Evolutionary conservation across 306 rosid genomes (phyloP), one percentile per base, ranked within the genome.

Genomic region (Vigna unguiculata): DNA sequence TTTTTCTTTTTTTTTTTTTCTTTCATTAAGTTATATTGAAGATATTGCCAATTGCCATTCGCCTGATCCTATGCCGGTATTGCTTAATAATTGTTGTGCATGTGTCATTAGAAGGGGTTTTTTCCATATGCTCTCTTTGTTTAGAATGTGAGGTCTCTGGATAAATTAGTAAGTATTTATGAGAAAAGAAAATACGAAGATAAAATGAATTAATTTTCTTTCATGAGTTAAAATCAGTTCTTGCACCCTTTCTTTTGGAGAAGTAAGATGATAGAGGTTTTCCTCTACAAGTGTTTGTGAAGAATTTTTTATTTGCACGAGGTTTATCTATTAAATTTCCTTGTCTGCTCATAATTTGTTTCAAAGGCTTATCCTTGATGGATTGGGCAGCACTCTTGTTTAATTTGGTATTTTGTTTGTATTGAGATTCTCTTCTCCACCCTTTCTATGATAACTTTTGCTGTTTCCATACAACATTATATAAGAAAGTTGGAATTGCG

Each of bases 361-460:
- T 49, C 69, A 20, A 7, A 45, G 48, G 73, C 20, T 43, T 72
- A 60, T 63, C 62, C 43, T 74, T 54, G 66, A 58, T 72, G 28
- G 41, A 48, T 58, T 36, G 7, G 21, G 49, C 21, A 54, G 16
- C 51, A 14, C 30, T 34, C 40, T 47, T 77, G 48, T 24, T 66
- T 76, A 41, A 25, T 55, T 55, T 48, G 8, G 65, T 66, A 47
- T 82, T 24, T 72, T 25, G 52, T 64, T 62, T 77, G 32, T 38
- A 17, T 25, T 12, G 55, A 78, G 24, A 59, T 40, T 51, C 57
- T 83, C 73, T 38, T 59, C 22, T 46, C 61, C 65, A 63, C 19
- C 40, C 71, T 20, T 46, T 34, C 9, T 63, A 32, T 41, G 30
- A 17, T 69, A 47, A 57, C 71, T 77, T 72, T 47, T 36, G 24